phyloP scores from a whole-genome alignment of 345 rosid genomes.

The Salix arbutifolia region DNA sequence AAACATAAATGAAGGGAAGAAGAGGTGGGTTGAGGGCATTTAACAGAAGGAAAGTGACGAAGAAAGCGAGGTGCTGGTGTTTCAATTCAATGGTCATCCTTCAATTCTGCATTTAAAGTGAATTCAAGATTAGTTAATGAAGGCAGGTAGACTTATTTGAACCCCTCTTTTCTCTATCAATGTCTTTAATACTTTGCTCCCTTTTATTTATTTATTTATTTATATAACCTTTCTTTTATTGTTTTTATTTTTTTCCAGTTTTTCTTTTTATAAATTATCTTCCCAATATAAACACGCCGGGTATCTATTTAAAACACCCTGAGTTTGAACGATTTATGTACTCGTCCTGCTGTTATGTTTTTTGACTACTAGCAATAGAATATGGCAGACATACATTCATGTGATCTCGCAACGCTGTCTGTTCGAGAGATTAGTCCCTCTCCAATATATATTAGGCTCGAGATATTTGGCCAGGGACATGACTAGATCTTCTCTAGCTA shows the following conservation, averaged over 20 bases:
- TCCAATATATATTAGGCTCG: constrained; percentile 12
- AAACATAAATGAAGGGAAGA: constrained; percentile 38
- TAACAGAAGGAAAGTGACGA: constrained; percentile 24
- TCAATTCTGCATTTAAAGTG: constrained; percentile 53
- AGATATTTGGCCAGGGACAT: constrained; percentile 29
- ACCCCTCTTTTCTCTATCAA: constrained; percentile 19
- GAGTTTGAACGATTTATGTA: neutral
- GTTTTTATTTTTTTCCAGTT: neutral
- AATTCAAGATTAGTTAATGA: constrained; percentile 49
- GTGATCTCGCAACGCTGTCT: too few species aligned
- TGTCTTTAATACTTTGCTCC: constrained; percentile 27
- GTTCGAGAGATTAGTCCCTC: too few species aligned
- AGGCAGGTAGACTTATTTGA: constrained; percentile 40
- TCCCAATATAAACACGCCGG: neutral
- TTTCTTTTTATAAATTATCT: neutral
- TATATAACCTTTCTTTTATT: too few species aligned
- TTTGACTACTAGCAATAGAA: constrained; percentile 22
- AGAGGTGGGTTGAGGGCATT: constrained; percentile 55
- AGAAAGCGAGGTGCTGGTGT: constrained; percentile 42
- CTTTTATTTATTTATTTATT: neutral
- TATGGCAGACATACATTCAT: neutral
- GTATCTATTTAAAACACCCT: constrained; percentile 5
- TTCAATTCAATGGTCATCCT: constrained; percentile 33
- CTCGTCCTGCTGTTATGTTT: neutral
- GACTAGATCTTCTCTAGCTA: constrained; percentile 2